Evolutionary conservation across 148 eudicot genomes (phyloP).

Genomic region (Limonium bicolor): DNA sequence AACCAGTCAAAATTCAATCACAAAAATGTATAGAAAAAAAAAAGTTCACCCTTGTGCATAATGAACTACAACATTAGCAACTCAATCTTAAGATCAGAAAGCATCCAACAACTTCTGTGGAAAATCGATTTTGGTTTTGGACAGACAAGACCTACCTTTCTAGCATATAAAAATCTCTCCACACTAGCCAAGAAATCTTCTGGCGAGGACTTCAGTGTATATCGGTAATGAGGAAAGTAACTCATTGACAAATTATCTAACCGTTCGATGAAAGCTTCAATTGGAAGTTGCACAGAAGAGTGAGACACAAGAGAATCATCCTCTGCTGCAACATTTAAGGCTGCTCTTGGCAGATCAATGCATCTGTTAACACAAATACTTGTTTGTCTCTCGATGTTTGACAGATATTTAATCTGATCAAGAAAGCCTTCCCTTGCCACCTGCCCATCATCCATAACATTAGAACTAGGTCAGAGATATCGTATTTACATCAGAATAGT

Average conservation of each 20-base stretch:
- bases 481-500: too few relatives aligned
- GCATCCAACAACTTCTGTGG: too few relatives aligned
- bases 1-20: neutral
- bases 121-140: too few relatives aligned
- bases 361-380: constrained; percentile 58
- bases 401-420: constrained; percentile 38
- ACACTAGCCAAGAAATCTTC: constrained; percentile 53
- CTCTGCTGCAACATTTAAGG: constrained; percentile 73
- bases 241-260: constrained; percentile 53
- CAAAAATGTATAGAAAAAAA: too few relatives aligned
- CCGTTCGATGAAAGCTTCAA: constrained; percentile 69
- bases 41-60: too few relatives aligned
- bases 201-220: constrained; percentile 52
- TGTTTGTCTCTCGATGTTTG: constrained; percentile 61
- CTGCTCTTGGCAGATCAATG: constrained; percentile 65
- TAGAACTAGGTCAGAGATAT: too few relatives aligned
- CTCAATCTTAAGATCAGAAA: too few relatives aligned
- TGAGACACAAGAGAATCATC: constrained; percentile 89
- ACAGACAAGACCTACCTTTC: constrained; percentile 71
- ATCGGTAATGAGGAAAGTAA: constrained; percentile 51
- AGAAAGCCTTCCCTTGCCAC: constrained; percentile 63
- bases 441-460: constrained; percentile 21
- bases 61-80: too few relatives aligned
- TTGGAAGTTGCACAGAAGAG: constrained; percentile 86
- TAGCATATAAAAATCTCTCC: constrained; percentile 58